These are phyloP conservation scores for Ganoderma resinaceum DNA, from an alignment of 1,284 basidiomycete genomes.

Conservation along the genomic window DNA sequence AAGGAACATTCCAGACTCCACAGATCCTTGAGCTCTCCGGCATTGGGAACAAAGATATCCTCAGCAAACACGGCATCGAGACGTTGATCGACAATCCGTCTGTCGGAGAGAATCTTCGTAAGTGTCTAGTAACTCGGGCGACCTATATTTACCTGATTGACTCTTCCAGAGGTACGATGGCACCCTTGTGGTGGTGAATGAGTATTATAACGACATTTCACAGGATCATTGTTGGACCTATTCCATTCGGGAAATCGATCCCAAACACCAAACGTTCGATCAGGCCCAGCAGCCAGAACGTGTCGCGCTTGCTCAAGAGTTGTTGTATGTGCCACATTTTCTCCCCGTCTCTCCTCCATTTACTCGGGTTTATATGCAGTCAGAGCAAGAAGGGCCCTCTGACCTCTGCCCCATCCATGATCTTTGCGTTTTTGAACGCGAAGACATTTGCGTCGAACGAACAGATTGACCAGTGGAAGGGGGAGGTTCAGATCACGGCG, in stretches of 20 bases:
- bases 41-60: slow-evolving; percentile 42
- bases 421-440: neutral
- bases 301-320: neutral
- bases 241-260: slow-evolving; percentile 38
- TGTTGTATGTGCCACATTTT: neutral
- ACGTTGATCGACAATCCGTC: slow-evolving; percentile 44
- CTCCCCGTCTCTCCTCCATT: neutral
- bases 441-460: slow-evolving; percentile 10
- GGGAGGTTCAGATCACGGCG: neutral
- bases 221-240: slow-evolving; percentile 43
- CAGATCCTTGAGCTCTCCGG: slow-evolving; percentile 46
- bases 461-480: slow-evolving; percentile 14
- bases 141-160: neutral
- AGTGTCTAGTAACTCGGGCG: neutral
- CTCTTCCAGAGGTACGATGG: neutral
- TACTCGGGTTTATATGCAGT: neutral
- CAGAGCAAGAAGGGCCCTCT: neutral
- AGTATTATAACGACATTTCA: slow-evolving; percentile 30
- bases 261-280: neutral
- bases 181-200: neutral
- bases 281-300: neutral
- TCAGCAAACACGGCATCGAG: slow-evolving; percentile 40
- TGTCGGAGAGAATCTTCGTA: slow-evolving; percentile 43
- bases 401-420: neutral
- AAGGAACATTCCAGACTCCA: slow-evolving; percentile 15